Percentiles rank a stretch among this genome's conserved stretches.
These are phyloP conservation scores for Bacidia gigantensis DNA, from an alignment of 495 filamentous ascomycete species.

Conservation along the genomic window DNA sequence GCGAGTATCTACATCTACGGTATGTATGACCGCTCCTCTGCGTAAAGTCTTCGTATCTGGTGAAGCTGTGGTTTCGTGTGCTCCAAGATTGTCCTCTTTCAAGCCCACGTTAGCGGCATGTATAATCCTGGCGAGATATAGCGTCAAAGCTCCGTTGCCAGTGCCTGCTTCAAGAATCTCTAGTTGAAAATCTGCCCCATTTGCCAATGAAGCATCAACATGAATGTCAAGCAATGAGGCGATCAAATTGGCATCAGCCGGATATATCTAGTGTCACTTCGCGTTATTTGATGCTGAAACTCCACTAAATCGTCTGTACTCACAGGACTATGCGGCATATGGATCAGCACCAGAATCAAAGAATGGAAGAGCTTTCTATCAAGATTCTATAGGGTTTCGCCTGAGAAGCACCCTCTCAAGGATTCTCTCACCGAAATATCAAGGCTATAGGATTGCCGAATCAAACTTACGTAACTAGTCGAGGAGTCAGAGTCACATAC, in stretches of 20 bases:
- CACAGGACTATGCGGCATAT: neutral
- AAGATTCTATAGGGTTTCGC: no score
- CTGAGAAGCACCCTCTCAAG: no score
- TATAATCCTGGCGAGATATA: conserved; percentile 59
- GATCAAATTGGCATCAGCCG: conserved; percentile 56
- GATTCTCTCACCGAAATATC: no score
- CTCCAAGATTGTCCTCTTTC: no score
- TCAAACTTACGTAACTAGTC: conserved; percentile 56
- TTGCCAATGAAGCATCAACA: conserved; percentile 22
- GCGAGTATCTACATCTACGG: conserved; percentile 45
- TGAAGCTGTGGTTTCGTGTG: no score
- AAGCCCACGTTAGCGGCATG: conserved; percentile 67
- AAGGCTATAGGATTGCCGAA: no score
- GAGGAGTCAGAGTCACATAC: conserved; percentile 48
- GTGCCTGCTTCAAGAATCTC: conserved; percentile 76
- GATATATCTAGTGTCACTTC: conserved; percentile 46
- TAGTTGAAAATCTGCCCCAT: conserved; percentile 21
- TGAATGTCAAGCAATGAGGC: conserved; percentile 64
- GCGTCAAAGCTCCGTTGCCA: conserved; percentile 61
- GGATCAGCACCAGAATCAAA: neutral
- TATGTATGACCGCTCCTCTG: conserved; percentile 56
- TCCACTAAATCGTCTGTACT: neutral
- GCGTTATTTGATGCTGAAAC: neutral
- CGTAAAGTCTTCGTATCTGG: conserved; percentile 11
- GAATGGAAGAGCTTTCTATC: no score